Percentiles rank a stretch among this genome's conserved stretches.
Conservation (phyloP, 257 asterid species). For the Linaria vulgaris region DNA sequence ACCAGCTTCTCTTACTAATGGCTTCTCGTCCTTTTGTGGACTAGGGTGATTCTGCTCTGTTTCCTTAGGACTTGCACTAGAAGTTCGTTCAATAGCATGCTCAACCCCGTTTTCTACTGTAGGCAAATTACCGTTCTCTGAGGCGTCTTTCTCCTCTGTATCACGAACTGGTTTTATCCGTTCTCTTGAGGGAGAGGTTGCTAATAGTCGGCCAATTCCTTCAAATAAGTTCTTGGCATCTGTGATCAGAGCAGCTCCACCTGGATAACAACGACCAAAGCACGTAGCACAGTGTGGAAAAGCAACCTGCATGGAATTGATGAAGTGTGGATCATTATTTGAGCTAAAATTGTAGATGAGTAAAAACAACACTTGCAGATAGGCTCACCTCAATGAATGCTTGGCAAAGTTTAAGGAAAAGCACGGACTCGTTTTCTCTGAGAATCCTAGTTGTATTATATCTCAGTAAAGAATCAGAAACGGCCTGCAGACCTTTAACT, state of each 20-base stretch:
- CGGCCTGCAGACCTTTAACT: conserved; percentile 57
- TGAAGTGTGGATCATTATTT: background rate
- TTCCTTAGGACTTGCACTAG: conserved; percentile 28
- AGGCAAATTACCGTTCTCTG: conserved; percentile 66
- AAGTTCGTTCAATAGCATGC: conserved; percentile 40
- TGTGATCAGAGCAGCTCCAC: conserved; percentile 66
- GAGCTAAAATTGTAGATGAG: background rate
- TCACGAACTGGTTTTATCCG: conserved; percentile 54
- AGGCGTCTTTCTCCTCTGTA: conserved; percentile 36
- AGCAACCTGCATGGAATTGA: conserved; percentile 51
- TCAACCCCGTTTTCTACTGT: conserved; percentile 50
- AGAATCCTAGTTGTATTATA: conserved; percentile 93
- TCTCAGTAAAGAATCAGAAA: conserved; percentile 79
- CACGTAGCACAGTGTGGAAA: conserved; percentile 82
- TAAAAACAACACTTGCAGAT: conserved; percentile 17
- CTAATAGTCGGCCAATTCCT: conserved; percentile 60
- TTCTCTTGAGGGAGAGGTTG: conserved; percentile 61
- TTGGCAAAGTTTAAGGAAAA: conserved; percentile 84
- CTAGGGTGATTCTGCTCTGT: conserved; percentile 1
- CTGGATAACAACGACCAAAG: conserved; percentile 89
- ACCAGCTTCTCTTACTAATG: background rate
- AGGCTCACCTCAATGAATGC: conserved; percentile 74
- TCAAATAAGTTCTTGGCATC: conserved; percentile 74
- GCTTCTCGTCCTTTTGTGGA: conserved; percentile 8
- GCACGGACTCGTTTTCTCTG: conserved; percentile 70